Conservation (phyloP, 805 yeast genomes). For the Wickerhamiella dianesei region DNA sequence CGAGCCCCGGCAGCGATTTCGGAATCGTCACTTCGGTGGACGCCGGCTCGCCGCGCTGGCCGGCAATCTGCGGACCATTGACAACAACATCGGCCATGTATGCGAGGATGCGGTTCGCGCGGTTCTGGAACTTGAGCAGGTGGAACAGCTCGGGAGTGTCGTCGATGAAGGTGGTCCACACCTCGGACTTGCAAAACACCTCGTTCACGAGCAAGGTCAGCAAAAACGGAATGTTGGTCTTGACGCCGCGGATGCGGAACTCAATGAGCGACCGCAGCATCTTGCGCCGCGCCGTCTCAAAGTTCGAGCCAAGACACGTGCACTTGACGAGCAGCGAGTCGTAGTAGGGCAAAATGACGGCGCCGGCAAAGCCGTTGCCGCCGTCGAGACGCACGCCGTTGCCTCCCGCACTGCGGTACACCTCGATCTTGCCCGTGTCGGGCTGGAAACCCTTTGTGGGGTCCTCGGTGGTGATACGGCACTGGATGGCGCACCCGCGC, state of each 20-base stretch:
- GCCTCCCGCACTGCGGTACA: slow-evolving; percentile 97
- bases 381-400: slow-evolving; percentile 98
- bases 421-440: slow-evolving; percentile 96
- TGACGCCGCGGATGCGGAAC: slow-evolving; percentile 97
- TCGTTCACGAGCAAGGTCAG: slow-evolving; percentile 83
- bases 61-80: slow-evolving; percentile 90
- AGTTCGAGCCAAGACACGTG: slow-evolving; percentile 92
- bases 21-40: slow-evolving; percentile 74
- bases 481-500: slow-evolving; percentile 96
- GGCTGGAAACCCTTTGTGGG: slow-evolving; percentile 96
- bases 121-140: slow-evolving; percentile 87
- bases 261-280: slow-evolving; percentile 95
- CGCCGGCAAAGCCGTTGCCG: slow-evolving; percentile 96
- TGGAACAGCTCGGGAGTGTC: slow-evolving; percentile 94
- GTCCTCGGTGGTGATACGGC: slow-evolving; percentile 98
- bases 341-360: slow-evolving; percentile 91
- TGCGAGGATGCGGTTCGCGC: slow-evolving; percentile 86
- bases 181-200: slow-evolving; percentile 68
- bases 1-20: slow-evolving; percentile 13
- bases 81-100: slow-evolving; percentile 90
- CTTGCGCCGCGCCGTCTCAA: slow-evolving; percentile 92
- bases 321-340: slow-evolving; percentile 98
- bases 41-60: slow-evolving; percentile 88
- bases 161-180: slow-evolving; percentile 98
- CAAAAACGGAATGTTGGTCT: slow-evolving; percentile 94